These are phyloP conservation scores for Erodium maritimum DNA, from an alignment of 345 rosid species.

Conservation along the genomic window DNA sequence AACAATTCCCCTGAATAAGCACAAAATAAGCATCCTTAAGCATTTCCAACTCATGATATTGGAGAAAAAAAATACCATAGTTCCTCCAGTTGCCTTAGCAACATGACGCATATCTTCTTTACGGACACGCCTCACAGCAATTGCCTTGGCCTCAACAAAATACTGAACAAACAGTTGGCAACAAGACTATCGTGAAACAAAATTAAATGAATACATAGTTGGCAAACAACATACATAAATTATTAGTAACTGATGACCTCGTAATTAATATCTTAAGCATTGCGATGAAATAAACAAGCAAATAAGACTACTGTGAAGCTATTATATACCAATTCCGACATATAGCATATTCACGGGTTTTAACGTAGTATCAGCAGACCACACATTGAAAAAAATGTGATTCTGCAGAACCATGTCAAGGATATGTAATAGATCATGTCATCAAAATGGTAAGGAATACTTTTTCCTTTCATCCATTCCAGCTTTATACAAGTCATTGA, in stretches of 20 bases:
- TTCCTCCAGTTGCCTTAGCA: slow-evolving; percentile 98
- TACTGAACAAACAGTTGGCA: slow-evolving; percentile 34
- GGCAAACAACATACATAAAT: too few relatives aligned
- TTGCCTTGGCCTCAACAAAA: slow-evolving; percentile 92
- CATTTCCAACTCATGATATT: neutral
- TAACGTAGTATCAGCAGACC: neutral
- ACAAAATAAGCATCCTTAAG: too few relatives aligned
- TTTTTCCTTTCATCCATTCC: neutral
- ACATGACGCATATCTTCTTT: slow-evolving; percentile 98
- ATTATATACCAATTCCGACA: neutral
- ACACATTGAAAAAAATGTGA: neutral
- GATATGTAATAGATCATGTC: neutral
- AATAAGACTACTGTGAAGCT: neutral
- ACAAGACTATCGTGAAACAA: too few relatives aligned
- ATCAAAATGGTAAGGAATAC: neutral
- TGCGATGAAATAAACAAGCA: neutral
- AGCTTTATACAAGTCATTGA: neutral
- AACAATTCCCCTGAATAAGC: too few relatives aligned
- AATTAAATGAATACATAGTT: too few relatives aligned
- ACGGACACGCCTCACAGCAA: slow-evolving; percentile 93
- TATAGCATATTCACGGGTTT: neutral
- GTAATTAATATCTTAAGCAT: neutral
- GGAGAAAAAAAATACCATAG: slow-evolving; percentile 37
- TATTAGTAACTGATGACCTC: too few relatives aligned
- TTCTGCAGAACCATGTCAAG: neutral